Base-by-base conservation (phyloP, 495 filamentous ascomycete species). In the Bombardia bombarda region DNA sequence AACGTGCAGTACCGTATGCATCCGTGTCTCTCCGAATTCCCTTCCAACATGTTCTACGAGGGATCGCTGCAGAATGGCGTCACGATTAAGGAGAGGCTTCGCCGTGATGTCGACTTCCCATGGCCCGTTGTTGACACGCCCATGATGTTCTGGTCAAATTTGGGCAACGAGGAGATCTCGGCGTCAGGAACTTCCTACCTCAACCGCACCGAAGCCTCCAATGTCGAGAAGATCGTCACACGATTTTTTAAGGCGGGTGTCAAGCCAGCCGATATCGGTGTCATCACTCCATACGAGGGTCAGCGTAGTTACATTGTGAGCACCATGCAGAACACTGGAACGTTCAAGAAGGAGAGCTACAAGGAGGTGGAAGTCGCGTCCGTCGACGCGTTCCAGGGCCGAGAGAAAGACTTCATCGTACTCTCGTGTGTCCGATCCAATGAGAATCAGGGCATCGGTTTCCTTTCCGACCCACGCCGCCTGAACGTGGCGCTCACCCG, bases 101-200 rank as follows among this genome's bases (percentile, higher is more conserved):
- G 90, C 39, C 84, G 82, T 42, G 90, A 99, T 57, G 88, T 98
- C 19, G 92, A 99, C 57, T 99, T 99, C 64, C 92, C 92, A 3
- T 99, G 92, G 92, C 92, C 92, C 10, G 88, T 95, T 32, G 77
- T 72, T 37, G 93, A 97, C 51, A 83, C 80, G 45, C 92, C 92
- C 7, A 99, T 99, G 92, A 97, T 97, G 92, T 99, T 99, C 70
- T 99, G 92, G 92, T 93, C 90, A 7, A 97, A 97, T 58, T 69
- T 96, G 33, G 92, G 92, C 40, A 95, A 92, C 44, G 92, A 99
- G 59, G 92, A 99, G 61, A 97, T 99, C 41, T 94, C 89, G 32
- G 92, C 93, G 1, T 95, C 88, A 8, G 93, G 92, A 54, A 99
- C 93, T 1, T 96, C 90, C 7, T 99, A 97, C 57, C 80, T 99